Evolutionary conservation across 2,329 filamentous ascomycete species (phyloP).

Genomic region (Beauveria sp.): DNA sequence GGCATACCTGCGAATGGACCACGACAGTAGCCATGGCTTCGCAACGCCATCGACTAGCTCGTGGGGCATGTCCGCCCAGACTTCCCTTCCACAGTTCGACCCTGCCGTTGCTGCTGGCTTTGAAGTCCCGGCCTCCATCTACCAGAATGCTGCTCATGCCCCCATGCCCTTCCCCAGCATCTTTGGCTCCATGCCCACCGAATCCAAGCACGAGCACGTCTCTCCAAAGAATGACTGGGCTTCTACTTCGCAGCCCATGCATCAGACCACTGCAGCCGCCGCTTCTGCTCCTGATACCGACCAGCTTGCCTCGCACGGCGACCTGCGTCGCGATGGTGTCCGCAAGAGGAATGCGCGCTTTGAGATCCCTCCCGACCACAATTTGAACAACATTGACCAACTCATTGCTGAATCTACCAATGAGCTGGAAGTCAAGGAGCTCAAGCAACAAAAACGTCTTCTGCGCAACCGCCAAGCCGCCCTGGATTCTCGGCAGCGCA

Average conservation of each 20-base stretch:
- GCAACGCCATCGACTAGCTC: constrained; percentile 25
- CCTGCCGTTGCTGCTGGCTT: constrained; percentile 54
- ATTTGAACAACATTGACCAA: constrained; percentile 88
- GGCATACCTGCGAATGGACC: constrained; percentile 60
- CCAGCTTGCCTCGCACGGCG: constrained; percentile 65
- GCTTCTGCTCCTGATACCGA: constrained; percentile 44
- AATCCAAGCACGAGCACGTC: constrained; percentile 37
- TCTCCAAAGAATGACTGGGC: constrained; percentile 51
- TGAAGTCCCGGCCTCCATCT: constrained; percentile 45
- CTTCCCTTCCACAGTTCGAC: constrained; percentile 61
- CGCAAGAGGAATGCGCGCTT: constrained; percentile 99
- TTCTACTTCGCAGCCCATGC: constrained; percentile 39
- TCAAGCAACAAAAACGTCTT: constrained; percentile 96
- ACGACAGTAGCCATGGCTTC: constrained; percentile 36
- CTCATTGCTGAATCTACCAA: constrained; percentile 82
- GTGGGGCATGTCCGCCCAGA: constrained; percentile 61
- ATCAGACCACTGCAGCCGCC: constrained; percentile 45
- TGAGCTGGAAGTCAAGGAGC: constrained; percentile 91
- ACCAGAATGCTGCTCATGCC: constrained; percentile 44
- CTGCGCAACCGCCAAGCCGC: constrained; percentile 94
- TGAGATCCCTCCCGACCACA: constrained; percentile 90
- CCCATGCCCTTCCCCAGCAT: constrained; percentile 49
- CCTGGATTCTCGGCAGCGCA: constrained; percentile 91
- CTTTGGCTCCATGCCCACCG: constrained; percentile 43
- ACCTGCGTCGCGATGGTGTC: constrained; percentile 76